Conservation (phyloP, 805 yeast species). For the Lipomyces spencermartinsiae region DNA sequence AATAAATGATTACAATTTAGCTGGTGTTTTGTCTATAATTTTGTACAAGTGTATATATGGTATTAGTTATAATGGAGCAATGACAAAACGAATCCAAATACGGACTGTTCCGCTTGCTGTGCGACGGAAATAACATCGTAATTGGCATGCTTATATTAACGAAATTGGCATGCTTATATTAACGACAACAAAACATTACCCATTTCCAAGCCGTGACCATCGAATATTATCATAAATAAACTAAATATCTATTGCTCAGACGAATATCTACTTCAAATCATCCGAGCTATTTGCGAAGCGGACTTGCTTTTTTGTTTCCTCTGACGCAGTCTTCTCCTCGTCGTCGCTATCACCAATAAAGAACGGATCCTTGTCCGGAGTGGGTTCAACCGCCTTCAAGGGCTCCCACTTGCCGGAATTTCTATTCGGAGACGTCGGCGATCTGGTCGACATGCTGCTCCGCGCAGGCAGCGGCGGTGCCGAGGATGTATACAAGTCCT, state of each 20-base stretch:
- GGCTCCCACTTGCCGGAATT: slow-evolving; percentile 52
- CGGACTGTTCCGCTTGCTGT: neutral
- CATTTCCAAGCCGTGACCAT: neutral
- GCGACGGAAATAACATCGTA: slow-evolving; percentile 4
- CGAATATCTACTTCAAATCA: slow-evolving; percentile 7
- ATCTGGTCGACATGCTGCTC: slow-evolving; percentile 2
- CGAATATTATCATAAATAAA: neutral
- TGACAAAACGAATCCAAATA: neutral
- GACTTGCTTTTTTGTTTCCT: slow-evolving; percentile 30
- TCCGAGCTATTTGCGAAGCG: slow-evolving; percentile 27
- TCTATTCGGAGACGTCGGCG: slow-evolving; percentile 7
- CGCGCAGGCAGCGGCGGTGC: slow-evolving; percentile 18
- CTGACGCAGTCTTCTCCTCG: slow-evolving; percentile 37
- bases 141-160: neutral
- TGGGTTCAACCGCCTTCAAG: slow-evolving; percentile 50
- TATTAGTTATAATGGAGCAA: neutral
- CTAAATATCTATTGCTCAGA: neutral
- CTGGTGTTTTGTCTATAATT: neutral
- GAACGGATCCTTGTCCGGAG: slow-evolving; percentile 57
- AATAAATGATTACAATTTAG: neutral
- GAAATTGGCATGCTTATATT: neutral
- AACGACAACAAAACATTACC: neutral
- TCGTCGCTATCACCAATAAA: slow-evolving; percentile 60
- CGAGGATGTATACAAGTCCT: slow-evolving; percentile 14
- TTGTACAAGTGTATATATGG: neutral